phyloP scores from a whole-genome alignment of 23 red algal species.

The Gracilaria domingensis region DNA sequence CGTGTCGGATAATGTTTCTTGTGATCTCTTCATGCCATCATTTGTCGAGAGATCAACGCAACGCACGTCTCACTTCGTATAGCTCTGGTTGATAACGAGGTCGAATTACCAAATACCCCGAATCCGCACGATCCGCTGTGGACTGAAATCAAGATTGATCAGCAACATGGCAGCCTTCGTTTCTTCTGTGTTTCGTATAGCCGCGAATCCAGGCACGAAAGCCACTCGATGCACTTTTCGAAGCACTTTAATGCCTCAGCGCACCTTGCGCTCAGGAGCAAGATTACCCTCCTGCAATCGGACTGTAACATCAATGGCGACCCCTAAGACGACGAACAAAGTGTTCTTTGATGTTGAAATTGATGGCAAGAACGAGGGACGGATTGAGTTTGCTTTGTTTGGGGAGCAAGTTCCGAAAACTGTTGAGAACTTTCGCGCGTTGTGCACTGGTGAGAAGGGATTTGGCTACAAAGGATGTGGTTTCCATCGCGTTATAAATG shows the following conservation, averaged over 20 bases:
- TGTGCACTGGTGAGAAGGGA: conserved; percentile 91
- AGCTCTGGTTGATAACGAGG: not conserved
- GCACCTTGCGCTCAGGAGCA: not conserved
- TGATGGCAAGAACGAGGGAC: conserved; percentile 82
- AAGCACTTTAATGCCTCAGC: not conserved
- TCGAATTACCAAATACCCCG: too few relatives aligned
- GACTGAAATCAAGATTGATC: too few relatives aligned
- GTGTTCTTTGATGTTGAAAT: conserved; percentile 95
- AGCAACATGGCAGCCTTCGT: conserved; percentile 17
- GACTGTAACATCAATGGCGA: not conserved
- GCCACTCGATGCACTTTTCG: conserved; percentile 18
- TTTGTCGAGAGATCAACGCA: not conserved
- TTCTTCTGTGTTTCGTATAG: not conserved
- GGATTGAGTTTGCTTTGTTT: conserved; percentile 92
- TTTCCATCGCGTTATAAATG: conserved; percentile 89
- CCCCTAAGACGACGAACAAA: conserved; percentile 68
- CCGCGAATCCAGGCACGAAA: not conserved
- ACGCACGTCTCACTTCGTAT: not conserved
- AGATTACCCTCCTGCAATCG: not conserved
- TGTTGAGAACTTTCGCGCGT: conserved; percentile 84
- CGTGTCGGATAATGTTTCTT: too few relatives aligned
- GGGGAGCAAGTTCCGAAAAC: conserved; percentile 91
- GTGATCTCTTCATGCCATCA: not conserved
- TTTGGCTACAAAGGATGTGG: conserved; percentile 85
- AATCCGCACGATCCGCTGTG: too few relatives aligned